A percentile compares a stretch with the other conserved stretches of the same genome.
phyloP scores from a whole-genome alignment of 2,329 filamentous ascomycete species.

The Metarhizium humberi region DNA sequence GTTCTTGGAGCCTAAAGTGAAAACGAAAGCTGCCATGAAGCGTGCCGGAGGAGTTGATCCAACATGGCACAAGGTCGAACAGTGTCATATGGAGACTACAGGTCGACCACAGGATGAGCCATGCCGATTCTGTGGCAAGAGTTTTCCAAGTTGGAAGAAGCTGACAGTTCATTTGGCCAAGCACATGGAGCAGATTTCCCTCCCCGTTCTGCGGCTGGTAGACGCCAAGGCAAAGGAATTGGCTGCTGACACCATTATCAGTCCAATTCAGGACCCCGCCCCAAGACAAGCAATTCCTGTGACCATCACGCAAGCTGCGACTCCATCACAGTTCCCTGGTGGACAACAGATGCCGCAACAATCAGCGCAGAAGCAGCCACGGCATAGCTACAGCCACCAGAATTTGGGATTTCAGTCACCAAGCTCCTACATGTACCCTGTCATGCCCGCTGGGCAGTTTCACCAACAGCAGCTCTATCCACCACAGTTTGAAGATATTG shows the following conservation, averaged over 20 bases:
- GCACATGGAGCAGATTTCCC: slow-evolving; percentile 86
- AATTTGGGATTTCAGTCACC: slow-evolving; percentile 10
- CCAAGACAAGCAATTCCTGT: slow-evolving; percentile 24
- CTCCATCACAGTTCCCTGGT: slow-evolving; percentile 12
- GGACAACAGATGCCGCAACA: slow-evolving; percentile 9
- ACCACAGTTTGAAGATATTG: slow-evolving; percentile 17
- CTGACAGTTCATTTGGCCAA: slow-evolving; percentile 87
- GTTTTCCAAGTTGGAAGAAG: slow-evolving; percentile 82
- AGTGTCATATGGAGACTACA: slow-evolving; percentile 62
- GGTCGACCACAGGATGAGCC: slow-evolving; percentile 63
- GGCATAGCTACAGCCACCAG: neutral
- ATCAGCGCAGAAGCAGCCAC: slow-evolving; percentile 12
- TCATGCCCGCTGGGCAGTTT: slow-evolving; percentile 17
- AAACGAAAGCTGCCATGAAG: slow-evolving; percentile 61
- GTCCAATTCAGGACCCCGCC: slow-evolving; percentile 51
- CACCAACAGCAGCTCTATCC: slow-evolving; percentile 17
- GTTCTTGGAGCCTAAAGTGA: slow-evolving; percentile 69
- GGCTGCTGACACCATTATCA: slow-evolving; percentile 55
- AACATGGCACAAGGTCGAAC: slow-evolving; percentile 70
- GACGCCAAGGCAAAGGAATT: slow-evolving; percentile 36
- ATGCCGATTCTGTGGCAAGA: slow-evolving; percentile 79
- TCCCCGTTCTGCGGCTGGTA: slow-evolving; percentile 63
- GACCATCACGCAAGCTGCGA: slow-evolving; percentile 13
- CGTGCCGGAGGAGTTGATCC: slow-evolving; percentile 47
- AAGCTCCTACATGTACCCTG: slow-evolving; percentile 16